Base-by-base conservation (phyloP, 495 filamentous ascomycete genomes). In the Sordaria brevicollis region DNA sequence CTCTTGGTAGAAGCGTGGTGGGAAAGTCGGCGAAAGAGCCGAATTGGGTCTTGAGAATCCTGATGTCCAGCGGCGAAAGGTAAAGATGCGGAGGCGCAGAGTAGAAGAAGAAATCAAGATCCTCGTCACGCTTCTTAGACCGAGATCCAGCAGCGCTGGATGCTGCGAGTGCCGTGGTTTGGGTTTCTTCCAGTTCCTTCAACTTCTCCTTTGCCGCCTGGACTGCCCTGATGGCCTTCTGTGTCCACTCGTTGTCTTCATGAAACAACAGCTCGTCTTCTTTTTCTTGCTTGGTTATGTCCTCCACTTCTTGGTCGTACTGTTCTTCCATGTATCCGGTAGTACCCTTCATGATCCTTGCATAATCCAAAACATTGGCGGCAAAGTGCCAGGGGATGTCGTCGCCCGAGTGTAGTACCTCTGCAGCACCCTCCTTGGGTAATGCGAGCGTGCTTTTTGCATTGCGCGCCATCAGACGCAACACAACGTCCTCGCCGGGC, bases 221-320 rank as follows among this genome's bases (percentile, higher is more conserved):
- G 65, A 96, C 89, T 10, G 87, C 82, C 65, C 83, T 83, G 49
- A 96, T 82, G 17, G 95, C 94, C 76, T 93, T 95, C 69, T 88
- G 88, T 4, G 91, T 91, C 95, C 95, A 99, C 66, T 93, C 92
- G 15, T 88, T 91, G 68, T 97, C 94, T 77, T 97, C 93, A 11
- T 93, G 94, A 79, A 96, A 99, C 76, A 97, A 85, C 29, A 97
- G 79, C 77, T 97, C 93, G 76, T 99, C 95, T 77, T 97, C 93
- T 66, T 88, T 85, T 78, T 92, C 91, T 79, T 96, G 93, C 67
- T 78, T 79, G 71, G 88, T 83, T 35, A 99, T 81, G 13, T 92
- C 87, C 54, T 87, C 83, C 19, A 96, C 89, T 74, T 98, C 95
- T 8, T 81, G 74, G 69, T 93, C 87, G 76, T 89, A 94, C 78